Evolutionary conservation across 805 yeast genomes (phyloP), one percentile per base, ranked within the genome.

Genomic region (Myxozyma geophila): DNA sequence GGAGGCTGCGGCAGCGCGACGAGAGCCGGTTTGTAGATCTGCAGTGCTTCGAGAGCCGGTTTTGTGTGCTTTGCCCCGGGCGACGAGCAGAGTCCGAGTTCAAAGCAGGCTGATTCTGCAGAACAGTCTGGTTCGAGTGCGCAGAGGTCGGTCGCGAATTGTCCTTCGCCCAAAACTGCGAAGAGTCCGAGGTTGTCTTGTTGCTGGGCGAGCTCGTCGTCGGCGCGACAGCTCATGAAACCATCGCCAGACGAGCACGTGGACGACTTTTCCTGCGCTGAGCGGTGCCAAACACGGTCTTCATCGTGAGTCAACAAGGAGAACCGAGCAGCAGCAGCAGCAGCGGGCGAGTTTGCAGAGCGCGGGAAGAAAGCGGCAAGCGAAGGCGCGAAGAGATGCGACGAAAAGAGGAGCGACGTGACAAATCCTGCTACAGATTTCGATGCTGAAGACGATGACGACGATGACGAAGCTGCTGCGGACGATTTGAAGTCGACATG

Each of bases 211-310:
- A n/a, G 41, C 17, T 52, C 55, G 28, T 33, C 46, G 35, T 36
- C 54, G 35, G 41, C 23, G 8, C 68, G 58, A 37, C 68, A 65
- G 37, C 64, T 58, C 68, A 65, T 65, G 55, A 65, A 65, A 33
- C 60, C 68, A 50, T 65, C 68, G 51, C 68, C 68, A 6, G 53
- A 28, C 40, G 68, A 65, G 59, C 68, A 65, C 6, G 58, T 51
- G 13, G 57, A 52, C 54, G 21, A 8, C 43, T 33, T 28, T 17
- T 35, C 54, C 23, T 17, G 23, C 21, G 47, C 28, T 28, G 28
- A 28, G 28, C 28, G 28, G 5, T 28, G 5, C 2, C 5, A 28
- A 28, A 28, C 28, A 28, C 28, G 28, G 5, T 28, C 28, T 28
- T 28, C 28, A 28, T 28, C 28, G 28, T 28, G 28, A 28, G 28